Conservation (phyloP, 768 basidiomycete species). For the Pleurotus platypus region DNA sequence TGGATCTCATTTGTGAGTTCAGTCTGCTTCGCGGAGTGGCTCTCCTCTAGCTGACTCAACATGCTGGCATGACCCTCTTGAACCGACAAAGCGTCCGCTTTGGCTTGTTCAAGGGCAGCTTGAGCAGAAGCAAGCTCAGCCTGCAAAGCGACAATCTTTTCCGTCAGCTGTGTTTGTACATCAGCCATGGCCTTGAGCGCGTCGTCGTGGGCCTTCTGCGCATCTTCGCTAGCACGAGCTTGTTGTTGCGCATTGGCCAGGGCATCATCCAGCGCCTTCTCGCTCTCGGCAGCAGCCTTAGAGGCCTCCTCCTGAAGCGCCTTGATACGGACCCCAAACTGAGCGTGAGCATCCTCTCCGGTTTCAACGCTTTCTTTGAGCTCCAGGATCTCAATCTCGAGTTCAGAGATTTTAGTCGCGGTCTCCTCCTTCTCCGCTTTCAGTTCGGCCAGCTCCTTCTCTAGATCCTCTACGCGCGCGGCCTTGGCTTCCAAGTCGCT, state of each 20-base stretch:
- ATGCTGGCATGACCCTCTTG: conserved; percentile 43
- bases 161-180: conserved; percentile 38
- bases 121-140: conserved; percentile 41
- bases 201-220: conserved; percentile 38
- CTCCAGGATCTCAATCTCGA: conserved; percentile 80
- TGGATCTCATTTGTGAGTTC: conserved; percentile 54
- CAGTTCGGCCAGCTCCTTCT: conserved; percentile 46
- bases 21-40: conserved; percentile 43
- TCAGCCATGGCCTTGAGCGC: conserved; percentile 42
- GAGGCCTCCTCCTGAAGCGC: conserved; percentile 51
- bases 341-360: conserved; percentile 55
- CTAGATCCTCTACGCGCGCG: conserved; percentile 37
- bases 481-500: conserved; percentile 43
- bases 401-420: conserved; percentile 68
- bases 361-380: conserved; percentile 66
- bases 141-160: conserved; percentile 43
- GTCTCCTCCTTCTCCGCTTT: conserved; percentile 69
- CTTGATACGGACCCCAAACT: conserved; percentile 42
- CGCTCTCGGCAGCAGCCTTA: conserved; percentile 41
- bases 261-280: conserved; percentile 44
- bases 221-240: conserved; percentile 32
- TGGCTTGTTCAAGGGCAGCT: conserved; percentile 45
- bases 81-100: conserved; percentile 38
- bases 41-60: conserved; percentile 51
- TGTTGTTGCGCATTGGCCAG: conserved; percentile 46